Evolutionary conservation across 768 basidiomycete genomes (phyloP), one percentile per base, ranked within the genome.

Genomic region (Calocera viscosa): DNA sequence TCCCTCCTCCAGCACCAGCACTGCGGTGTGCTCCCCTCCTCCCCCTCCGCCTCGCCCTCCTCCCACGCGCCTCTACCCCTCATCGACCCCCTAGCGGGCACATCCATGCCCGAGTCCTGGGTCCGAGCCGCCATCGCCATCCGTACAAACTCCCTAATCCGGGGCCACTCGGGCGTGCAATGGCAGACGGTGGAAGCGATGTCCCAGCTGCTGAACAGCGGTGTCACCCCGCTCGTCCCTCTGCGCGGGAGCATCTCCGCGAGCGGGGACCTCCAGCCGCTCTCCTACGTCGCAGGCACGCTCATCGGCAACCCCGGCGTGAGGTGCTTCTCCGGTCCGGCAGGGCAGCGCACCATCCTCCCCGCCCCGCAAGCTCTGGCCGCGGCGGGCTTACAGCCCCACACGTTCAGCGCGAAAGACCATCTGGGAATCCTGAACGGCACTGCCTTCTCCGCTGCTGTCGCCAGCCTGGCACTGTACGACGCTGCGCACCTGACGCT

Each of bases 1-100:
- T 87, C 89, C n/a, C 82, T 92, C n/a, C 80, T 92, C 30, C 90
- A 93, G 73, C 88, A 90, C 72, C 88, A 91, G 72, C 88, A 91
- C 68, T 78, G 79, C 65, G 91, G 91, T 38, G 83, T 91, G 1
- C 79, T 87, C 8, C 72, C 75, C 2, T 66, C 68, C 11, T 33
- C 47, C 24, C 12, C 33, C 49, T 67, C 63, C 35, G 12, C 43
- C 49, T 32, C 66, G 63, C 2, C 66, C 64, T 84, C 90, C 53
- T 84, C 87, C 33, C 60, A 0, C 43, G 5, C 7, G 43, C 63
- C 69, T 39, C 79, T 91, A 0, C 89, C 90, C 10, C 84, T 91
- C 49, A 80, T 30, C 47, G 89, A 91, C 72, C 89, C 88, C 0
- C 74, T 87, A 14, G 76, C 82, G 12, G 82, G 85, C 12, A 82